These are phyloP conservation scores for Acanthamoeba triangularis DNA, from an alignment of 208 protist species.

Conservation along the genomic window DNA sequence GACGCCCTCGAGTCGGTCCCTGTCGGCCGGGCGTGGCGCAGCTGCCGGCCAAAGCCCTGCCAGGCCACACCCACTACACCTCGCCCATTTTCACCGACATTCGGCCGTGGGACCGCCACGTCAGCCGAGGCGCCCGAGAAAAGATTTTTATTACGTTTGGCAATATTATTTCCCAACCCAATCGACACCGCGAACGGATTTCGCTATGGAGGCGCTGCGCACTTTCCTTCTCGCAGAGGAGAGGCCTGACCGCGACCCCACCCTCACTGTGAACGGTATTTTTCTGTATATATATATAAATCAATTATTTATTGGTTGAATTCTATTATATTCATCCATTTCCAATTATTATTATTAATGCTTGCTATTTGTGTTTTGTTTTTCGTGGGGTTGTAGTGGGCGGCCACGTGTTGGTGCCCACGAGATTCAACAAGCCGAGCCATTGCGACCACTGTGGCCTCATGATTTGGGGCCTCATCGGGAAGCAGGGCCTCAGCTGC, in stretches of 20 bases:
- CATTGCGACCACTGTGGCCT: conserved; percentile 53
- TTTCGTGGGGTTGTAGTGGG: neutral
- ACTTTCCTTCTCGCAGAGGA: conserved; percentile 20
- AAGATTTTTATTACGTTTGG: no score
- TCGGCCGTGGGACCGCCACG: no score
- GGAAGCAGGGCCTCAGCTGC: conserved; percentile 21
- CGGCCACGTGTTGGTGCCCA: neutral
- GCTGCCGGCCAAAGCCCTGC: neutral
- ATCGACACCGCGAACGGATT: no score
- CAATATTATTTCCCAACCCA: no score
- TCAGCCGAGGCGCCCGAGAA: no score
- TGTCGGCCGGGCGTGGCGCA: neutral
- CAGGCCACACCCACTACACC: no score
- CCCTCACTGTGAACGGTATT: neutral
- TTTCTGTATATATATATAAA: neutral
- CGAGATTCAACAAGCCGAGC: conserved; percentile 32
- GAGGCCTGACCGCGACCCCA: neutral
- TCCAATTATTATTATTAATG: neutral
- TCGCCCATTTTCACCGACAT: no score
- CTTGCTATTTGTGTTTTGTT: neutral
- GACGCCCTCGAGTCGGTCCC: neutral
- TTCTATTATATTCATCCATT: no score
- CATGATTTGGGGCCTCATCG: conserved; percentile 45
- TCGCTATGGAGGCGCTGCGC: neutral
- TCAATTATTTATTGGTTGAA: no score